Conservation (phyloP, 2,329 filamentous ascomycete genomes). For the Monosporascus ibericus region DNA sequence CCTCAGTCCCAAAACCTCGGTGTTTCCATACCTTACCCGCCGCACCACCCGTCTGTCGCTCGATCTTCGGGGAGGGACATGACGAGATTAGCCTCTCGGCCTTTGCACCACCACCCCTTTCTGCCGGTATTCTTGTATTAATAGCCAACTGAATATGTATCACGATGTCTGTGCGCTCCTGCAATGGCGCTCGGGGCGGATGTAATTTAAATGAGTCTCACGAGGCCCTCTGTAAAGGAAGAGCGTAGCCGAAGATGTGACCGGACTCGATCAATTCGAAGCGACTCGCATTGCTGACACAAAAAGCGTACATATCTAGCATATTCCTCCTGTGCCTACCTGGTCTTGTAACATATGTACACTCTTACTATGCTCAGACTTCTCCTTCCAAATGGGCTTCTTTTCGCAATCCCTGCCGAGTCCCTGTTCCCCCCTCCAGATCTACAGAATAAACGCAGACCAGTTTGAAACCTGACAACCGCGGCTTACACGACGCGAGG, state of each 20-base stretch:
- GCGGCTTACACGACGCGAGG: constrained; percentile 20
- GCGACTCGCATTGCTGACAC: too few relatives aligned
- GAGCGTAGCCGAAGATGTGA: too few relatives aligned
- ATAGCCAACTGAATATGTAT: neutral
- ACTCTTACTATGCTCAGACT: neutral
- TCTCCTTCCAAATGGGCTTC: neutral
- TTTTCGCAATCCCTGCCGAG: neutral
- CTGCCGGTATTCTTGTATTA: neutral
- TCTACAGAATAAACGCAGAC: constrained; percentile 4
- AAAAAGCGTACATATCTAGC: too few relatives aligned
- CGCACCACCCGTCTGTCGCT: constrained; percentile 10
- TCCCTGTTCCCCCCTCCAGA: neutral
- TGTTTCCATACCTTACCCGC: constrained; percentile 12
- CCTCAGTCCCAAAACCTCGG: constrained; percentile 24
- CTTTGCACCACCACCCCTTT: neutral
- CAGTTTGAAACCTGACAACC: constrained; percentile 14
- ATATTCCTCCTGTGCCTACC: neutral
- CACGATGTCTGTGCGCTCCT: too few relatives aligned
- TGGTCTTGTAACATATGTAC: neutral
- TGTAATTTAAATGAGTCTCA: too few relatives aligned
- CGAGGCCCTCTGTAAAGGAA: too few relatives aligned
- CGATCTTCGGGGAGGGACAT: constrained; percentile 22
- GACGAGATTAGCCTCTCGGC: constrained; percentile 24
- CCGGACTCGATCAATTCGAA: too few relatives aligned
- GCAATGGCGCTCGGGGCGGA: too few relatives aligned